Evolutionary conservation across 257 asterid species (phyloP).

Genomic region (Jacaranda mimosifolia): DNA sequence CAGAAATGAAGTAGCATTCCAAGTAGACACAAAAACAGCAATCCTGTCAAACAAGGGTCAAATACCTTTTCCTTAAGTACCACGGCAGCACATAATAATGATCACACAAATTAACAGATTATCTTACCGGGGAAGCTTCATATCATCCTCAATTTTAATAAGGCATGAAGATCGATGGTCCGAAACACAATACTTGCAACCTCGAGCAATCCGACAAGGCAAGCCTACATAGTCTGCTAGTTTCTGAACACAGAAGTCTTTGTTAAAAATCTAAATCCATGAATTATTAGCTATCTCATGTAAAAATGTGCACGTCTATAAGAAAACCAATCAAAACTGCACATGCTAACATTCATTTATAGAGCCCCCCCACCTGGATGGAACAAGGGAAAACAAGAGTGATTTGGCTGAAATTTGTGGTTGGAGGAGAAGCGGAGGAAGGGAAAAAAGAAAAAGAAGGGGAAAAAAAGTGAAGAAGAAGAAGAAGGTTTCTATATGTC

Average conservation of each 20-base stretch:
- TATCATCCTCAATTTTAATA: conserved; percentile 76
- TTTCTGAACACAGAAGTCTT: conserved; percentile 61
- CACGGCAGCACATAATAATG: not conserved
- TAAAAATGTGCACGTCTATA: not conserved
- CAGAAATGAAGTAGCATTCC: not conserved
- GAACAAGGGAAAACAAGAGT: not conserved
- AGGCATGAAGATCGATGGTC: conserved; percentile 96
- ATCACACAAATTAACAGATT: conserved; percentile 20
- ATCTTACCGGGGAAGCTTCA: conserved; percentile 63
- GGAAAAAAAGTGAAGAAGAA: no score
- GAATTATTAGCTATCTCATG: not conserved
- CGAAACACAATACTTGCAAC: conserved; percentile 89
- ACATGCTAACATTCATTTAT: not conserved
- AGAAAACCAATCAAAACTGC: no score
- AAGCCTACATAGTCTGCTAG: conserved; percentile 96
- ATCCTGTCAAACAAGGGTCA: not conserved
- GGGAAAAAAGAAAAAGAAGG: no score
- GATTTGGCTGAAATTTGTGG: not conserved
- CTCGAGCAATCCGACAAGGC: conserved; percentile 97
- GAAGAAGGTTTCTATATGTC: not conserved
- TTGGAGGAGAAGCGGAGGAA: not conserved
- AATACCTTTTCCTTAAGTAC: not conserved
- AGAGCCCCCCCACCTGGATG: not conserved
- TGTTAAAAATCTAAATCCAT: conserved; percentile 14
- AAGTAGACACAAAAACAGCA: not conserved